These are phyloP conservation scores for Pueraria montana DNA, from an alignment of 306 rosid species.

Conservation along the genomic window DNA sequence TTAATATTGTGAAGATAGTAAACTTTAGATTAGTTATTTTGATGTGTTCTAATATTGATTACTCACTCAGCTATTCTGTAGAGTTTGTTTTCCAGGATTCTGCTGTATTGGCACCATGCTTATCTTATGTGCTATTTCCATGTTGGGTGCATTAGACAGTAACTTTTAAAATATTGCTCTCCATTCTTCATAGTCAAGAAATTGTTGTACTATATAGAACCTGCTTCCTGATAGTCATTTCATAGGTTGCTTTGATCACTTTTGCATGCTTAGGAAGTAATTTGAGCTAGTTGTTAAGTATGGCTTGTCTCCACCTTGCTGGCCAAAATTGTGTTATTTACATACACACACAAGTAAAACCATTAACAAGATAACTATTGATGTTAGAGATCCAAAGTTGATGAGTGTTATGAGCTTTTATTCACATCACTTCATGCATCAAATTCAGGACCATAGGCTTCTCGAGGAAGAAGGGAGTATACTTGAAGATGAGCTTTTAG, in stretches of 20 bases:
- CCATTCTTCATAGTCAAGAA: no score
- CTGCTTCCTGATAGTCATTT: not conserved
- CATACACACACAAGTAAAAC: not conserved
- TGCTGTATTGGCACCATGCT: no score
- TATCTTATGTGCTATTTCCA: no score
- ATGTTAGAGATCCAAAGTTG: constrained; percentile 3
- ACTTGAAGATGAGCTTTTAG: constrained; percentile 70
- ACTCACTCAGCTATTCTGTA: not conserved
- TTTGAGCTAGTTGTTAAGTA: no score
- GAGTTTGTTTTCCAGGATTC: not conserved
- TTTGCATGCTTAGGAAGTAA: no score
- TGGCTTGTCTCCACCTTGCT: constrained; percentile 12
- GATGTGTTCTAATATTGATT: constrained; percentile 2
- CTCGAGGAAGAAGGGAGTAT: constrained; percentile 47
- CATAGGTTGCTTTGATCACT: no score
- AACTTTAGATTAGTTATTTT: not conserved
- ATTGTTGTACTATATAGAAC: not conserved
- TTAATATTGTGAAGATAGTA: not conserved
- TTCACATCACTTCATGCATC: constrained; percentile 36
- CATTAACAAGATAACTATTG: constrained; percentile 18
- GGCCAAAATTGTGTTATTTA: constrained; percentile 6
- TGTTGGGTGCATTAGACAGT: no score
- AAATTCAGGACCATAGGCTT: constrained; percentile 58
- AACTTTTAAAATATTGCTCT: no score
- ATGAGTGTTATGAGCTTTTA: constrained; percentile 2